Percentiles rank a stretch among this genome's conserved stretches.
Conservation (phyloP, 768 basidiomycete genomes). For the Podaxis sp. region DNA sequence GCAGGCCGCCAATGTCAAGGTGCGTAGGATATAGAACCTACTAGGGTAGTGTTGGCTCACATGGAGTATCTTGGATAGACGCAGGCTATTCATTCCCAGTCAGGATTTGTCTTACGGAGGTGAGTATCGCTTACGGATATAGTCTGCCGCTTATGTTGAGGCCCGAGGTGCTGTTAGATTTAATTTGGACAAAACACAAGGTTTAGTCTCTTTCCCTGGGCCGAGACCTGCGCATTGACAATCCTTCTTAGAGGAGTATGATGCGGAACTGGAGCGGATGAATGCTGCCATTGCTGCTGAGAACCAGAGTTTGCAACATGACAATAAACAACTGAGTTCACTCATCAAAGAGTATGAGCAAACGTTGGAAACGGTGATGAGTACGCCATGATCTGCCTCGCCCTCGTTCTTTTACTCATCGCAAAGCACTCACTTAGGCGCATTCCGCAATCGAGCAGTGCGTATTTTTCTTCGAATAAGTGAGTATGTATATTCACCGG, state of each 20-base stretch:
- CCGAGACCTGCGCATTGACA: conserved; percentile 1
- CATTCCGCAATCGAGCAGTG: conserved; percentile 89
- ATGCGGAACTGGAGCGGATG: conserved; percentile 88
- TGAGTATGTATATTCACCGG: conserved; percentile 14
- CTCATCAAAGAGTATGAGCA: conserved; percentile 97
- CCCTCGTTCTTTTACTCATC: conserved; percentile 8
- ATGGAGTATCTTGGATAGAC: conserved; percentile 41
- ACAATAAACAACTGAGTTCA: conserved; percentile 92
- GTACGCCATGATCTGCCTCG: conserved; percentile 30
- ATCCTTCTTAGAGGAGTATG: conserved; percentile 72
- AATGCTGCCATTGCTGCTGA: conserved; percentile 76
- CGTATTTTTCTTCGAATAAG: conserved; percentile 30
- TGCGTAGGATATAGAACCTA: conserved; percentile 30
- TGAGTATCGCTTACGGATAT: conserved; percentile 30
- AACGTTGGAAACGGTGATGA: conserved; percentile 94
- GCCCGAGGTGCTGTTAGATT: conserved; percentile 46
- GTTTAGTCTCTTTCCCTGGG: conserved; percentile 34
- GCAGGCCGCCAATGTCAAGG: conserved; percentile 80
- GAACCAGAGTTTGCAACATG: conserved; percentile 83
- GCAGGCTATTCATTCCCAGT: conserved; percentile 87
- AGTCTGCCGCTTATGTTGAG: conserved; percentile 4
- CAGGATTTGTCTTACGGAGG: conserved; percentile 89
- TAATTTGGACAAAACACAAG: conserved; percentile 87
- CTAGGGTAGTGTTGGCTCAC: not conserved
- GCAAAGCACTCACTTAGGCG: conserved; percentile 29